Evolutionary conservation across 2,329 filamentous ascomycete genomes (phyloP).

Genomic region (Epichloe coenophiala): DNA sequence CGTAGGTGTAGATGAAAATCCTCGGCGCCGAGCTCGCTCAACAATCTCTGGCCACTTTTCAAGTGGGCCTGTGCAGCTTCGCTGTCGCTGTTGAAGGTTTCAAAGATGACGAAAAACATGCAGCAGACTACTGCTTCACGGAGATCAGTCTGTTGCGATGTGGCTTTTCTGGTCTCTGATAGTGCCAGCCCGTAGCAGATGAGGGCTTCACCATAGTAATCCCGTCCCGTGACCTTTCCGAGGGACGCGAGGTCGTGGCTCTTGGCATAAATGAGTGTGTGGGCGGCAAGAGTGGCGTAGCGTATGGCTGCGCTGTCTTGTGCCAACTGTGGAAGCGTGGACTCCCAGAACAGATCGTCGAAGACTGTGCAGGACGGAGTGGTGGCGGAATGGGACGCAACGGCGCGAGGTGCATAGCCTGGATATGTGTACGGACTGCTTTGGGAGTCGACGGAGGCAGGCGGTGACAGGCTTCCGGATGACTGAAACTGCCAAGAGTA

Average conservation of each 20-base stretch:
- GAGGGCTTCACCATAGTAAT: constrained; percentile 19
- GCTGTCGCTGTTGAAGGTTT: constrained; percentile 22
- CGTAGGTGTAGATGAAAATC: constrained; percentile 9
- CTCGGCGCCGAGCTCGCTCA: constrained; percentile 17
- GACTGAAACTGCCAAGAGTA: constrained; percentile 2
- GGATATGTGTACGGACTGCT: not conserved
- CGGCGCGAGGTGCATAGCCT: not conserved
- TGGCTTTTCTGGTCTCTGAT: constrained; percentile 13
- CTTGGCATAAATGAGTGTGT: constrained; percentile 18
- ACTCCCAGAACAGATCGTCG: constrained; percentile 21
- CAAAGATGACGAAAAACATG: constrained; percentile 25
- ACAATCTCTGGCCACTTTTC: constrained; percentile 22
- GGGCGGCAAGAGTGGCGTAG: constrained; percentile 24
- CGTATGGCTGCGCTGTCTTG: constrained; percentile 20
- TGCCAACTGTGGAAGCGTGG: constrained; percentile 21
- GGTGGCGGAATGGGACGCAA: not conserved
- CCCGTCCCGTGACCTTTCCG: constrained; percentile 3
- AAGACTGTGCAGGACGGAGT: constrained; percentile 11
- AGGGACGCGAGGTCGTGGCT: constrained; percentile 5
- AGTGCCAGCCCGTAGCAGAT: constrained; percentile 21
- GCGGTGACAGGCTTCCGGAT: constrained; percentile 2
- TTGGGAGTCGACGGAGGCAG: constrained; percentile 3
- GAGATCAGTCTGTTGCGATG: constrained; percentile 8
- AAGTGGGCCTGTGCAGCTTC: constrained; percentile 22
- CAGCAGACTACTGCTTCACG: constrained; percentile 20